Evolutionary conservation across 176 grass and related monocot species (phyloP).

Genomic region (Musa troglodytarum): DNA sequence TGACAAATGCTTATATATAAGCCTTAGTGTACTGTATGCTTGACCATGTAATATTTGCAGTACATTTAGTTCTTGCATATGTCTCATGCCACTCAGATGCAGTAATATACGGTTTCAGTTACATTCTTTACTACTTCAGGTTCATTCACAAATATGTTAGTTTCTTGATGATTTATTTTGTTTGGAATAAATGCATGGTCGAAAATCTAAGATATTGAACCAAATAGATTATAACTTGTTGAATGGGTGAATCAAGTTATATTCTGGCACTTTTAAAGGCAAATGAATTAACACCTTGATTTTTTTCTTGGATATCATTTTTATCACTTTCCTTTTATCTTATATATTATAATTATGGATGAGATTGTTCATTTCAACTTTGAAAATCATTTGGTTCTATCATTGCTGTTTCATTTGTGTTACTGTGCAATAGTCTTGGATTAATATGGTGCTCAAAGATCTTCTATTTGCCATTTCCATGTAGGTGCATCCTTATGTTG

Average conservation of each 20-base stretch:
- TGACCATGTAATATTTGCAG: neutral
- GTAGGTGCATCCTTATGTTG: conserved; percentile 97
- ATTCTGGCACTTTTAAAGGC: neutral
- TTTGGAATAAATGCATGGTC: neutral
- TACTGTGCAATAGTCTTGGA: neutral
- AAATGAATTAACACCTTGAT: neutral
- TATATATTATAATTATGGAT: no score
- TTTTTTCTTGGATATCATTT: neutral
- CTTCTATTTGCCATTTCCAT: conserved; percentile 3
- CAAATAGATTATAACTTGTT: neutral
- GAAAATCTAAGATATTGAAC: neutral
- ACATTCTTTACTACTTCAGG: neutral
- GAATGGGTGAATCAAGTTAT: no score
- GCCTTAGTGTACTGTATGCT: no score
- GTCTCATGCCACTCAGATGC: neutral
- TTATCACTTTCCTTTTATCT: no score
- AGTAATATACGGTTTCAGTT: neutral
- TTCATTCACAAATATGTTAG: neutral
- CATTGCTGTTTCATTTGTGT: neutral
- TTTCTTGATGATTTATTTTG: no score
- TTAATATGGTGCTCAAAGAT: conserved; percentile 1
- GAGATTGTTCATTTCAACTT: neutral
- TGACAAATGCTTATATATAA: no score
- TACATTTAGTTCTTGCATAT: neutral
- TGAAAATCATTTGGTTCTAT: neutral